phyloP scores from a whole-genome alignment of 441 rosid genomes.

The Populus hybrid region DNA sequence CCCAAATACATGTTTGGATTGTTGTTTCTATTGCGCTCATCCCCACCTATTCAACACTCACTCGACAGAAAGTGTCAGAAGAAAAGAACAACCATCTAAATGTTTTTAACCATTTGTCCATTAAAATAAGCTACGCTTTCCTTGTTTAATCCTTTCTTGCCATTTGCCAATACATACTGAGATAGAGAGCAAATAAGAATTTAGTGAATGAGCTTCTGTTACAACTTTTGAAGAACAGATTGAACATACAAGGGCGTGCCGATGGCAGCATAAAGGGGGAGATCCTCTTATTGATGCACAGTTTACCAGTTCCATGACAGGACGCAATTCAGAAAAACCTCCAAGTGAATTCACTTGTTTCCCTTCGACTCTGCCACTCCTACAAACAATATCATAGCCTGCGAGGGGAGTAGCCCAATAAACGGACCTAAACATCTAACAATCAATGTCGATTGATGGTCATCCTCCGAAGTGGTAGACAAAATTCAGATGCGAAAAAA shows the following conservation, averaged over 20 bases:
- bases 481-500: conserved; percentile 27
- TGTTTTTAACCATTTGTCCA: neutral
- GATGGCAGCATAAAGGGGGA: conserved; percentile 20
- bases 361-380: conserved; percentile 16
- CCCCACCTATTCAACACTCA: neutral
- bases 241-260: conserved; percentile 23
- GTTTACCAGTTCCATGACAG: neutral
- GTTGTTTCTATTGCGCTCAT: neutral
- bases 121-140: neutral
- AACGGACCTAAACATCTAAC: conserved; percentile 34
- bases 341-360: conserved; percentile 3
- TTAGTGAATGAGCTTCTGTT: conserved; percentile 21
- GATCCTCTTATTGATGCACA: conserved; percentile 7
- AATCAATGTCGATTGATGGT: conserved; percentile 14
- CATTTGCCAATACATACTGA: neutral
- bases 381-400: conserved; percentile 13
- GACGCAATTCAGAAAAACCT: conserved; percentile 5
- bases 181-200: conserved; percentile 13
- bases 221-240: conserved; percentile 6
- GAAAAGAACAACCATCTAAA: neutral
- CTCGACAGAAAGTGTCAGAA: neutral
- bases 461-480: conserved; percentile 17
- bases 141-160: neutral
- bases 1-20: neutral
- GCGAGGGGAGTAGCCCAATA: conserved; percentile 19